Conservation (phyloP, 2,329 filamentous ascomycete genomes). For the Clonostachys byssicola region DNA sequence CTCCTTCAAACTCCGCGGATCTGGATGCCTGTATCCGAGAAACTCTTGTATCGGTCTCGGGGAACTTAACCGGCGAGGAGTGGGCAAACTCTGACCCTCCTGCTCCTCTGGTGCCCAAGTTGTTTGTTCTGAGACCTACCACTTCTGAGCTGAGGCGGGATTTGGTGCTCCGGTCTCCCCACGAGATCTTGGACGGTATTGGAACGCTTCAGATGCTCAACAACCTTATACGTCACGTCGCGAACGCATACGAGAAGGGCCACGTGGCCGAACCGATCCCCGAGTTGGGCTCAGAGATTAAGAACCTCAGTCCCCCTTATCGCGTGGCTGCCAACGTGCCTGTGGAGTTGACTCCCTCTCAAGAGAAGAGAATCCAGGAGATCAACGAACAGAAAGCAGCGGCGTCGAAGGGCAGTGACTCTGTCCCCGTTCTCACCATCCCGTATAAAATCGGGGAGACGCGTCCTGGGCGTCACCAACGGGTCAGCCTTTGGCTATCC, state of each 20-base stretch:
- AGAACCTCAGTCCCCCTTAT: slow-evolving; percentile 16
- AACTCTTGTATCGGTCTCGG: slow-evolving; percentile 18
- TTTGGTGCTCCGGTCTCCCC: slow-evolving; percentile 26
- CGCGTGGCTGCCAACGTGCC: slow-evolving; percentile 16
- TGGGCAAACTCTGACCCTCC: slow-evolving; percentile 29
- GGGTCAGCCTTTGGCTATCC: slow-evolving; percentile 11
- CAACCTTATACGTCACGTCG: slow-evolving; percentile 15
- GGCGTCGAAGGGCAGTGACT: neutral
- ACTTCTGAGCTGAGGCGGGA: slow-evolving; percentile 12
- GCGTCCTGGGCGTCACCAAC: slow-evolving; percentile 14
- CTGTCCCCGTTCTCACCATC: slow-evolving; percentile 5
- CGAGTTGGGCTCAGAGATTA: slow-evolving; percentile 4
- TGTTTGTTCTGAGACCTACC: slow-evolving; percentile 20
- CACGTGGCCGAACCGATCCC: slow-evolving; percentile 10
- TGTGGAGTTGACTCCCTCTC: slow-evolving; percentile 1
- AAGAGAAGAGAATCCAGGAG: slow-evolving; percentile 6
- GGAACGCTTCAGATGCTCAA: slow-evolving; percentile 27
- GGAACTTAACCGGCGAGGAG: slow-evolving; percentile 14
- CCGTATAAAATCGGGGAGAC: slow-evolving; percentile 10
- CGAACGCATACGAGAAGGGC: slow-evolving; percentile 15
- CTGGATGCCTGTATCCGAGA: slow-evolving; percentile 16
- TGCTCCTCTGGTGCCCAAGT: slow-evolving; percentile 18
- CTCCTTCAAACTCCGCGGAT: slow-evolving; percentile 1
- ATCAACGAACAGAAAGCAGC: slow-evolving; percentile 1
- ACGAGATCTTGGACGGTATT: slow-evolving; percentile 32